Base-by-base conservation (phyloP, 495 filamentous ascomycete species). In the Daldinia caldariorum region DNA sequence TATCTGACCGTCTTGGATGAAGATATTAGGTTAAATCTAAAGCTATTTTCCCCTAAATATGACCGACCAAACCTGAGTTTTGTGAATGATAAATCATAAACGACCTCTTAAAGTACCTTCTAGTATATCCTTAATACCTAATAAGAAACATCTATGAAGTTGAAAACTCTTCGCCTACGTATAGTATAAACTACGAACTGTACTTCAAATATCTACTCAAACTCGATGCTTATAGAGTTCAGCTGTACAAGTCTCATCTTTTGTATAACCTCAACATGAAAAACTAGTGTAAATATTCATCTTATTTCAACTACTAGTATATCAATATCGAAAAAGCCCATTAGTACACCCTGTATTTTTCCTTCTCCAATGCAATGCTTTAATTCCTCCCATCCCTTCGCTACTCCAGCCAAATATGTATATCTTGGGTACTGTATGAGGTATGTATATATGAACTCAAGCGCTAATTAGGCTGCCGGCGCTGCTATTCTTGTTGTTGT, bases 31-130 rank as follows among this genome's bases (percentile, higher is more conserved):
- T 51, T 50, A 61, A 50, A 43, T 65, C 55, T 22, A 70, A 53
- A 60, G 50, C 41, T 70, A 51, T 66, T 29, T 70, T 61, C 61
- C 55, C 67, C 54, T 55, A 62, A 47, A 54, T 59, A 39, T 67
- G 34, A 35, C 9, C 37, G 34, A 56, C 47, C 20, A 12, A 43
- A 14, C 39, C 5, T 35, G 34, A 35, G 9, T 35, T 35, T 2
- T 35, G 34, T 35, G 34, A 35, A 35, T 7, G 9, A 35, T 10
- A 35, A 35, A n/a, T n/a, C n/a, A n/a, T n/a, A n/a, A n/a, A n/a
- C n/a, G n/a, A n/a, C n/a, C n/a, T n/a, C n/a, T n/a, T n/a, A n/a
- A n/a, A n/a, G n/a, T n/a, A n/a, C n/a, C n/a, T n/a, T n/a, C n/a
- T n/a, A n/a, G n/a, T n/a, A n/a, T n/a, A 35, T 35, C 34, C 6